Evolutionary conservation across 164 flowering plant species (phyloP), one percentile per base, ranked within the genome.

Genomic region (Magnolia kwangsiensis): DNA sequence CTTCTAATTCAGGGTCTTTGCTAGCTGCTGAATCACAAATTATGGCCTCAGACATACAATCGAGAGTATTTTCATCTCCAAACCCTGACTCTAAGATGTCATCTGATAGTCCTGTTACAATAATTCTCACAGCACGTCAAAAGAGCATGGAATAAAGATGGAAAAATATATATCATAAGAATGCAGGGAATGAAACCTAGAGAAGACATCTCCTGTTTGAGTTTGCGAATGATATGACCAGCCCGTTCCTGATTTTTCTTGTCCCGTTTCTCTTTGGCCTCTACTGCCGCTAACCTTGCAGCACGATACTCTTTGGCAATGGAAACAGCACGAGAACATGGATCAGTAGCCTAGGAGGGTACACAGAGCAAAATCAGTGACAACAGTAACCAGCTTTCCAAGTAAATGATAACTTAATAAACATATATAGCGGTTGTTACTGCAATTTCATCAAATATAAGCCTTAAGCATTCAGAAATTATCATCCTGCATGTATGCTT

Each of bases 121-220:
- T 71, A 63, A 78, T 75, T 37, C 51, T 45, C 59, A 64, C 50
- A 71, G 71, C 29, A 74, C 50, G 69, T 68, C 50, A 74, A 66
- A 19, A 51, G 63, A 67, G 11, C 10, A 73, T 49, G n/a, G 76
- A 59, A 7, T 1, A 78, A 4, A 67, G 16, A 16, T 23, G n/a
- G 21, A 13, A 2, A 63, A 67, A 59, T 3, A 49, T 63, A 59
- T 37, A 19, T 8, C 29, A 21, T 66, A 24, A 82, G 50, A 76
- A 63, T 50, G 50, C 69, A 58, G 51, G 14, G 27, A 65, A 67
- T 45, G 27, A 23, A 74, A 93, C 98, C 98, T 87, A 90, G 78
- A 76, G 88, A 85, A 82, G 91, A 83, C 78, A 95, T 83, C 85
- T 95, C 97, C 78, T 92, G 94, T 85, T 90, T 95, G 76, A 95